phyloP scores from a whole-genome alignment of 495 filamentous ascomycete genomes.

The Cryomyces minteri region DNA sequence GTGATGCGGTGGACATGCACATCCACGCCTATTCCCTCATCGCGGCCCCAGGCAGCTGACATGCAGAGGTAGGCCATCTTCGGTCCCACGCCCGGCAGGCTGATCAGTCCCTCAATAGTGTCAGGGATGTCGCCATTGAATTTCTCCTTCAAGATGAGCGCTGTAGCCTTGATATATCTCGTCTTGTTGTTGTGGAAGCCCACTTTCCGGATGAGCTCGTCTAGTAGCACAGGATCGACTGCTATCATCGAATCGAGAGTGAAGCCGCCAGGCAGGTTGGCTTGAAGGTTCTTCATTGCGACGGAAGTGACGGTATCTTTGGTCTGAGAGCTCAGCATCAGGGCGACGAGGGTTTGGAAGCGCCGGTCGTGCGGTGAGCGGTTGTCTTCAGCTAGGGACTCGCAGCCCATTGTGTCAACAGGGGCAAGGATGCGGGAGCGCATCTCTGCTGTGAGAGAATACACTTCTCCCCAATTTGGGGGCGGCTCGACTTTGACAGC shows the following conservation, averaged over 20 bases:
- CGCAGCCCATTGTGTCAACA: conserved; percentile 97
- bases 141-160: conserved; percentile 49
- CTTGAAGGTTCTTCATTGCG: conserved; percentile 64
- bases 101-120: conserved; percentile 57
- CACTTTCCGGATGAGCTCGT: conserved; percentile 63
- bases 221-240: conserved; percentile 47
- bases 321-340: conserved; percentile 95
- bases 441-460: conserved; percentile 62
- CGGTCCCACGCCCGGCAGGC: conserved; percentile 80
- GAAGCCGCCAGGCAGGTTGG: conserved; percentile 46
- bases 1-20: conserved; percentile 74
- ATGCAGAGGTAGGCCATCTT: conserved; percentile 97
- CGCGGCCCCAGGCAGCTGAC: conserved; percentile 44
- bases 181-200: conserved; percentile 98
- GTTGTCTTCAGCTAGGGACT: conserved; percentile 42
- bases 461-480: conserved; percentile 70
- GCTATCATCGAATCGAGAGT: conserved; percentile 66
- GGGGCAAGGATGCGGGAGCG: conserved; percentile 56
- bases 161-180: conserved; percentile 68
- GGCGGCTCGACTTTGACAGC: conserved; percentile 43
- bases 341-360: conserved; percentile 76
- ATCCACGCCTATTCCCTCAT: conserved; percentile 45
- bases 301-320: conserved; percentile 86
- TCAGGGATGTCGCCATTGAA: conserved; percentile 65
- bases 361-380: conserved; percentile 44